Base-by-base conservation (phyloP, 805 yeast genomes). In the Barnettozyma siamensis region DNA sequence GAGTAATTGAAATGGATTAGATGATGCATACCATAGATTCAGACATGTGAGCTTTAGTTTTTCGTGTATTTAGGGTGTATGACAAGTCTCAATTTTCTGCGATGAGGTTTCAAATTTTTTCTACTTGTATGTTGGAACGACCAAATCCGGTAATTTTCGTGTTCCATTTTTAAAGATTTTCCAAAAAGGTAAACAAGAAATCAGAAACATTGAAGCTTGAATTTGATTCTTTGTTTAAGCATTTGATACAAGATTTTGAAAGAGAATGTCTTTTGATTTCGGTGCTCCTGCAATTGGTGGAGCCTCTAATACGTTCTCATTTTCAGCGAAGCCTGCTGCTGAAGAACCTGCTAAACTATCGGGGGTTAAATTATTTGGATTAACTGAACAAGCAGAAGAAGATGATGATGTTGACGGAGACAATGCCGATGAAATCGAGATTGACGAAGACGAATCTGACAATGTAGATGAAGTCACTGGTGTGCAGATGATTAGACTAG, bases 401-500 rank as follows among this genome's bases (percentile, higher is more conserved):
- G 24, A 21, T 21, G 24, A 21, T 9, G 54, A 17, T 54, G 43
- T 19, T 40, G 46, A 31, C n/a, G 19, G 19, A 17, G 41, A 33
- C 15, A 16, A 21, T 10, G 36, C 23, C 17, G 45, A 38, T 19
- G 44, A 44, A 15, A 43, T 36, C 2, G 42, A 37, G 16, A 57
- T 50, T 2, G 54, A 52, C 7, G 56, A 46, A 7, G 50, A 46
- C 4, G 35, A 43, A 7, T 53, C 43, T 2, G 55, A 48, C 18
- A 60, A 58, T 13, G 43, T 56, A 1, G 63, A 60, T 34, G 45
- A 43, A 7, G 50, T 45, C 6, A 55, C 64, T 0, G 49, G 50
- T 19, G 60, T 57, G 4, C 50, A 55, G 7, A 42, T 67, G 2
- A 57, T 61, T 7, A 51, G 58, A 20, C 53, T 67, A 13, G 59